phyloP scores from a whole-genome alignment of 1,139 yeast species.

The Citeromyces hawaiiensis region DNA sequence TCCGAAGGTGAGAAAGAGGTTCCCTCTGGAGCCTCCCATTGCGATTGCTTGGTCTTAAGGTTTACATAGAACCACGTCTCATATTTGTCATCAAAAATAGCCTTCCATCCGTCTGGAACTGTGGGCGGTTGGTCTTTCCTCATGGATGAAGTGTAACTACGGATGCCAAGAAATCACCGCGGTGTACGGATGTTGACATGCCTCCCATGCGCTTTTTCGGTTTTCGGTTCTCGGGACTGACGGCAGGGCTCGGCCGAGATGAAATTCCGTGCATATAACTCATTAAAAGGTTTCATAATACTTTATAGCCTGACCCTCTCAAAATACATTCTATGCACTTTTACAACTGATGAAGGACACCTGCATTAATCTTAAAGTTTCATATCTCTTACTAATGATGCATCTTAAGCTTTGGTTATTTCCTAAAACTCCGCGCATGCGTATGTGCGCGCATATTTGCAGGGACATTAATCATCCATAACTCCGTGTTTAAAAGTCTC shows the following conservation, averaged over 20 bases:
- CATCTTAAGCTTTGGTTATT: background rate
- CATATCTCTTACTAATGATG: background rate
- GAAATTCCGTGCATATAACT: background rate
- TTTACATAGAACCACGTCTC: constrained; percentile 70
- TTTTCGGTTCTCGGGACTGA: background rate
- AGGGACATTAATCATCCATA: background rate
- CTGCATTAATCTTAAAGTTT: background rate
- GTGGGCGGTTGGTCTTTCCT: constrained; percentile 21
- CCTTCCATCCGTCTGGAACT: constrained; percentile 77
- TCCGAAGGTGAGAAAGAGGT: constrained; percentile 27
- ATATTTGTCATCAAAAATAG: constrained; percentile 74
- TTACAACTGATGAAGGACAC: too few relatives aligned
- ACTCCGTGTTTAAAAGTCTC: background rate
- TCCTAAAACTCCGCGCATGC: background rate
- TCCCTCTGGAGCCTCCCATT: constrained; percentile 80
- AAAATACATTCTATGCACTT: too few relatives aligned
- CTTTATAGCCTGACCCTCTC: background rate
- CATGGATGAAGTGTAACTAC: background rate
- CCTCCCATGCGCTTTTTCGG: too few relatives aligned
- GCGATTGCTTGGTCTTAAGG: constrained; percentile 59
- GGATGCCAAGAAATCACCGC: background rate
- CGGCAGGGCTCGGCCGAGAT: background rate
- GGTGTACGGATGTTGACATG: background rate
- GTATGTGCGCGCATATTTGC: background rate
- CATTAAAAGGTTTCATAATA: background rate